Evolutionary conservation across 2,329 filamentous ascomycete species (phyloP).

Genomic region (Endoconidiophora laricicola): DNA sequence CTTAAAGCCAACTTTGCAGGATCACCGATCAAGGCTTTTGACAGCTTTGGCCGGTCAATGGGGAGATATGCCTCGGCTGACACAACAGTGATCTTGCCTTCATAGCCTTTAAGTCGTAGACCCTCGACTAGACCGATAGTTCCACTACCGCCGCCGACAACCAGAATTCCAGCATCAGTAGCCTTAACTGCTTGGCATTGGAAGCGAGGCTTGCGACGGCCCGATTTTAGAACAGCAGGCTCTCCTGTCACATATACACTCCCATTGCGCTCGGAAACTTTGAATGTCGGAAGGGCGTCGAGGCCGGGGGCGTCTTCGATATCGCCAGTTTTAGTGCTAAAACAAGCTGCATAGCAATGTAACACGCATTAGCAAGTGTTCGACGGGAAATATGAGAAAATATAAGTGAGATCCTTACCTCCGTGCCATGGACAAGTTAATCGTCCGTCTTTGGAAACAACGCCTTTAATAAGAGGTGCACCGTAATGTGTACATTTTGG

Average conservation of each 20-base stretch:
- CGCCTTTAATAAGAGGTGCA: conserved; percentile 72
- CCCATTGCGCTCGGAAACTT: conserved; percentile 64
- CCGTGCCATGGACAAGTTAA: conserved; percentile 95
- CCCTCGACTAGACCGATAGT: conserved; percentile 68
- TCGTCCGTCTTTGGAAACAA: conserved; percentile 65
- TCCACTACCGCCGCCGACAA: conserved; percentile 78
- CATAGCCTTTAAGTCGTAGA: conserved; percentile 66
- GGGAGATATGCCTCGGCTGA: conserved; percentile 71
- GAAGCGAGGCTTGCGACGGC: conserved; percentile 43
- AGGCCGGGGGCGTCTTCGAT: conserved; percentile 89
- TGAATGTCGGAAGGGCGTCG: conserved; percentile 70
- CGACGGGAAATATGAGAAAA: background rate
- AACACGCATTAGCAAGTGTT: conserved; percentile 5
- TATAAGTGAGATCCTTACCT: conserved; percentile 34
- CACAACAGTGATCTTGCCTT: conserved; percentile 66
- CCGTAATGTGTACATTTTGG: conserved; percentile 85
- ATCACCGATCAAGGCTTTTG: conserved; percentile 80
- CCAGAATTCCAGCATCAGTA: conserved; percentile 38
- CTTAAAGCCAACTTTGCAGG: conserved; percentile 61
- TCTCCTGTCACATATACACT: conserved; percentile 73
- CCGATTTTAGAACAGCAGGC: conserved; percentile 59
- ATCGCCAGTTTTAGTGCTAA: conserved; percentile 75
- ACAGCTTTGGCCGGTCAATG: conserved; percentile 88
- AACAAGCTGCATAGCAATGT: conserved; percentile 50
- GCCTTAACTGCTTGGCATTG: conserved; percentile 34